Base-by-base conservation (phyloP, 768 basidiomycete species). In the Hortiboletus campestris region DNA sequence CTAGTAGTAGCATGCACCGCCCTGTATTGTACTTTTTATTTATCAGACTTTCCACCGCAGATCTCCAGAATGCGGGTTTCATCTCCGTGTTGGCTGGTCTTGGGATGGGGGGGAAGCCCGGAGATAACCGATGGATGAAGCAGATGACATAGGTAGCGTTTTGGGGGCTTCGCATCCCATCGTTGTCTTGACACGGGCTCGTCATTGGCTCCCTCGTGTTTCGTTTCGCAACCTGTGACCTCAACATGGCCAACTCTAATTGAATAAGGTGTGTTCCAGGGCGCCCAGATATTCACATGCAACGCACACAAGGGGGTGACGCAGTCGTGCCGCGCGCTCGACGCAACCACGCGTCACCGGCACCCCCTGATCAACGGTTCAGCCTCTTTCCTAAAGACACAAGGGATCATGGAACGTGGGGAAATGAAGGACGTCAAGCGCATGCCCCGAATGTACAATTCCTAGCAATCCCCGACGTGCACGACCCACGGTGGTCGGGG, bases 371-470 rank as follows among this genome's bases (percentile, higher is more conserved):
- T 55, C 49, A 50, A 57, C 20, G 16, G 16, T 42, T 51, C 53
- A 34, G 20, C 46, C 51, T 45, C 36, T 25, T 49, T 25, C 31
- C 38, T 16, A 20, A 22, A 32, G n/a, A 19, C 32, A 51, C 47
- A 43, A 58, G 59, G 57, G 50, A 5, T 51, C 49, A 36, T 57
- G 50, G 7, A 51, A 56, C 65, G 57, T 62, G 65, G 55, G 25
- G 63, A 62, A 53, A 55, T 19, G 25, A 28, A 28, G 46, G 49
- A 14, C 34, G 42, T 44, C 43, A 51, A 50, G 32, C 41, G 8
- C 48, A 31, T 53, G 38, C 35, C 38, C 46, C 39, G 32, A 45
- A 42, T 53, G 40, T 36, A 53, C 53, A 19, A n/a, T 35, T 42
- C 47, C 42, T 49, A 49, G 51, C 32, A 22, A 54, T 51, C 54